Evolutionary conservation across 2,329 filamentous ascomycete genomes (phyloP).

Genomic region (Fusarium oligoseptatum): DNA sequence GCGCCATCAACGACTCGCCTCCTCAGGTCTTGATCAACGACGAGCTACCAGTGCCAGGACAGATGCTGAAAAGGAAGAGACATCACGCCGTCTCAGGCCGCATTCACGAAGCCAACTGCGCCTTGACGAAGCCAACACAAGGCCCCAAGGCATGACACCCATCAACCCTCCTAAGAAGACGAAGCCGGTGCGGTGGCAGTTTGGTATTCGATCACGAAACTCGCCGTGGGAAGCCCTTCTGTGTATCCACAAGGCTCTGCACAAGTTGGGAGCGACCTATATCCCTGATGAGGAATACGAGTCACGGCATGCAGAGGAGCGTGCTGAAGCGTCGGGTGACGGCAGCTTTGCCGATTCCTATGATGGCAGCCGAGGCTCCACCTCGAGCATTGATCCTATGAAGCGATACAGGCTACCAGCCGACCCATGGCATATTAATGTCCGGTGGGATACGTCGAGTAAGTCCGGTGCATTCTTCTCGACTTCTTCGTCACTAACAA

Average conservation of each 20-base stretch:
- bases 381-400: constrained; percentile 63
- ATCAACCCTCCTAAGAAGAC: constrained; percentile 76
- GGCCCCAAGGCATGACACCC: constrained; percentile 73
- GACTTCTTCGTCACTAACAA: constrained; percentile 24
- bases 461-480: constrained; percentile 59
- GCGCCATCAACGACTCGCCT: constrained; percentile 59
- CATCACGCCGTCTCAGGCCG: constrained; percentile 84
- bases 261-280: constrained; percentile 91
- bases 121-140: constrained; percentile 72
- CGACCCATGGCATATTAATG: constrained; percentile 94
- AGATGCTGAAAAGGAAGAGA: constrained; percentile 84
- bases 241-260: constrained; percentile 93
- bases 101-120: constrained; percentile 81
- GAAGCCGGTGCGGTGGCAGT: constrained; percentile 94
- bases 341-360: constrained; percentile 58
- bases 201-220: constrained; percentile 95
- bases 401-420: constrained; percentile 86
- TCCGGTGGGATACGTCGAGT: constrained; percentile 88
- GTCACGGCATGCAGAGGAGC: constrained; percentile 59
- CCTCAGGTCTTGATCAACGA: constrained; percentile 61
- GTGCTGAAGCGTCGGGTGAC: constrained; percentile 52
- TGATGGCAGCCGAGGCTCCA: constrained; percentile 54
- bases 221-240: constrained; percentile 93
- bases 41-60: constrained; percentile 66
- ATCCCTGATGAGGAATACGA: constrained; percentile 74